A percentile compares a stretch with the other conserved stretches of the same genome.
Evolutionary conservation across 805 yeast species (phyloP).

Genomic region (Clavispora fructus): DNA sequence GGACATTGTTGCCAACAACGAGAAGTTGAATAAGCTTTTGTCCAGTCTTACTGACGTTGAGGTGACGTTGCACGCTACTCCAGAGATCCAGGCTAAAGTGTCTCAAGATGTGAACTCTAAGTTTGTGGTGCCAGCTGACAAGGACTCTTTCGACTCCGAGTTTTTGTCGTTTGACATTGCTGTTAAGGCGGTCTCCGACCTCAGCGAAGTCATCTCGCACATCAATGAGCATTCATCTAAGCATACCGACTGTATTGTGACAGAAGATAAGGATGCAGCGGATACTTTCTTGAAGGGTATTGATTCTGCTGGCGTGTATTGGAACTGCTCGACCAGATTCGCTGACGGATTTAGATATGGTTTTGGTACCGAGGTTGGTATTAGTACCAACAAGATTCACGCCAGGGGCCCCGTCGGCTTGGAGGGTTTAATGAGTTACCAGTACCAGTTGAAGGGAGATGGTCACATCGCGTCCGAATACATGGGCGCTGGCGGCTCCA

Average conservation of each 20-base stretch:
- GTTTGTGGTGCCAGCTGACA: constrained; percentile 45
- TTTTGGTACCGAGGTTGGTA: constrained; percentile 98
- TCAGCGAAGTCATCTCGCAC: constrained; percentile 74
- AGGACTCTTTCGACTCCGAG: constrained; percentile 75
- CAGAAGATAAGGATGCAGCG: constrained; percentile 68
- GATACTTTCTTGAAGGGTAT: constrained; percentile 75
- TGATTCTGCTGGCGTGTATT: constrained; percentile 94
- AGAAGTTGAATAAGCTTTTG: constrained; percentile 20
- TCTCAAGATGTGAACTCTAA: constrained; percentile 17
- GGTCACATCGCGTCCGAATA: constrained; percentile 94
- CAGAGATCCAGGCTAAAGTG: constrained; percentile 36
- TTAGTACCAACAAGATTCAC: constrained; percentile 93
- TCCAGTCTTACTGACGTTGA: constrained; percentile 50
- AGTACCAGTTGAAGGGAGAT: constrained; percentile 84
- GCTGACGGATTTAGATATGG: constrained; percentile 99
- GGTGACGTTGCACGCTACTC: constrained; percentile 69
- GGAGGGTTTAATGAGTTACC: constrained; percentile 94
- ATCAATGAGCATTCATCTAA: constrained; percentile 91
- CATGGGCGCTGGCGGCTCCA: constrained; percentile 85
- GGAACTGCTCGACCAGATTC: constrained; percentile 96
- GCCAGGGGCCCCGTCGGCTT: constrained; percentile 98
- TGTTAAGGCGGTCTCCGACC: constrained; percentile 53
- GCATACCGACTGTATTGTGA: constrained; percentile 90
- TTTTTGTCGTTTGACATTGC: constrained; percentile 81
- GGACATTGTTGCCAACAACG: constrained; percentile 23